Evolutionary conservation across 2,329 filamentous ascomycete genomes (phyloP).

Genomic region (Geosmithia morbida): DNA sequence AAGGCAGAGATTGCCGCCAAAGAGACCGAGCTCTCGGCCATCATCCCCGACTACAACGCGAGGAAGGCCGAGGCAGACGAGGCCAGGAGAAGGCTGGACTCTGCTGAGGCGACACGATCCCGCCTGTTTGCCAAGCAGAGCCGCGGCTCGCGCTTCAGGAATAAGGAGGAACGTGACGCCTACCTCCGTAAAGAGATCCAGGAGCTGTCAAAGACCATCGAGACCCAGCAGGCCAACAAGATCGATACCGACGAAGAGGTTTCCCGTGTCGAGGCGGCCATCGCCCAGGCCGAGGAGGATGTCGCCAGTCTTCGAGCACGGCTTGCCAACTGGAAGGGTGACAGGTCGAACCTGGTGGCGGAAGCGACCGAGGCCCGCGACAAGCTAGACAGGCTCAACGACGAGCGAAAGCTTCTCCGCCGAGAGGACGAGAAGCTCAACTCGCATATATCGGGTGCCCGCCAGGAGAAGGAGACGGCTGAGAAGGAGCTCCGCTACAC

Average conservation of each 20-base stretch:
- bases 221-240: constrained; percentile 69
- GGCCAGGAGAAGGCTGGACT: constrained; percentile 57
- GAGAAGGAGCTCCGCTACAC: constrained; percentile 67
- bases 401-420: constrained; percentile 76
- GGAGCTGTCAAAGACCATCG: constrained; percentile 62
- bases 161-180: constrained; percentile 74
- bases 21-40: constrained; percentile 57
- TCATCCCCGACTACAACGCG: constrained; percentile 65
- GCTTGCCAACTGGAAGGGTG: constrained; percentile 66
- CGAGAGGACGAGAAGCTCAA: constrained; percentile 81
- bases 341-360: constrained; percentile 57
- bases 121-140: constrained; percentile 87
- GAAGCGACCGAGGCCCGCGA: constrained; percentile 68
- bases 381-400: constrained; percentile 61
- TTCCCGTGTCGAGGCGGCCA: constrained; percentile 52
- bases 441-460: constrained; percentile 60
- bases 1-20: constrained; percentile 60
- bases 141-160: constrained; percentile 73
- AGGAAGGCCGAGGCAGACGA: constrained; percentile 60
- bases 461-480: constrained; percentile 61
- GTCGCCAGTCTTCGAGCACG: constrained; percentile 55
- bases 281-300: constrained; percentile 57
- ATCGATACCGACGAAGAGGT: constrained; percentile 80
- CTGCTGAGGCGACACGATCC: constrained; percentile 59
- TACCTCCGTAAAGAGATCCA: constrained; percentile 71